These are phyloP conservation scores for Blepharisma undulans DNA, from an alignment of 169 alveolate genomes.

Conservation along the genomic window DNA sequence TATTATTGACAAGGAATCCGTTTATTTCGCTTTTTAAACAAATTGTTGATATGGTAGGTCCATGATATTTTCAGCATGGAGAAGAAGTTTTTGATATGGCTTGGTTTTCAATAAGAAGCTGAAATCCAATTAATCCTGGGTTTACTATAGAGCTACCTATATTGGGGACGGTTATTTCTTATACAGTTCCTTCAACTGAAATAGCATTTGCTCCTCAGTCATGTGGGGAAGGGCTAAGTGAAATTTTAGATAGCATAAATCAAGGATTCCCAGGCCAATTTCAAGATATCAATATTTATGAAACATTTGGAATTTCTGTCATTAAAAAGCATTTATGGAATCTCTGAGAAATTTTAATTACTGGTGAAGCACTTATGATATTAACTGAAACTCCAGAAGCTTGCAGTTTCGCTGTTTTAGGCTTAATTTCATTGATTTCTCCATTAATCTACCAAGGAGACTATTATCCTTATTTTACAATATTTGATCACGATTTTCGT, in stretches of 20 bases:
- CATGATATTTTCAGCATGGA: constrained; percentile 33
- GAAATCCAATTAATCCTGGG: background rate
- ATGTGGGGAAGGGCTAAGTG: background rate
- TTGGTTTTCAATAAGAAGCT: background rate
- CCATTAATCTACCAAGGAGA: constrained; percentile 36
- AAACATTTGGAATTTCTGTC: background rate
- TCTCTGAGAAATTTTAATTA: constrained; percentile 36
- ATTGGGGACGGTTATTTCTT: constrained; percentile 9
- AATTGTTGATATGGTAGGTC: constrained; percentile 26
- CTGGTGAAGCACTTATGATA: background rate
- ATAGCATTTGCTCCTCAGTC: background rate
- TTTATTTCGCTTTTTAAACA: constrained; percentile 15
- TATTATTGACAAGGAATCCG: background rate
- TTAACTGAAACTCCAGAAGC: constrained; percentile 17
- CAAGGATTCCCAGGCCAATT: constrained; percentile 4
- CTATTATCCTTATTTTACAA: constrained; percentile 36
- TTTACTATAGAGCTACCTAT: constrained; percentile 20
- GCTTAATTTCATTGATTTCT: background rate
- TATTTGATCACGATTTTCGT: constrained; percentile 16
- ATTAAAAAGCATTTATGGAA: constrained; percentile 29
- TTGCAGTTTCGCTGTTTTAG: constrained; percentile 17
- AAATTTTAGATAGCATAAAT: constrained; percentile 4
- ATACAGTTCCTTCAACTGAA: constrained; percentile 32
- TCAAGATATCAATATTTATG: constrained; percentile 35
- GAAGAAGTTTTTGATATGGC: constrained; percentile 33